Evolutionary conservation across 2,329 filamentous ascomycete species (phyloP), one percentile per base, ranked within the genome.

Genomic region (Fusarium temperatum): DNA sequence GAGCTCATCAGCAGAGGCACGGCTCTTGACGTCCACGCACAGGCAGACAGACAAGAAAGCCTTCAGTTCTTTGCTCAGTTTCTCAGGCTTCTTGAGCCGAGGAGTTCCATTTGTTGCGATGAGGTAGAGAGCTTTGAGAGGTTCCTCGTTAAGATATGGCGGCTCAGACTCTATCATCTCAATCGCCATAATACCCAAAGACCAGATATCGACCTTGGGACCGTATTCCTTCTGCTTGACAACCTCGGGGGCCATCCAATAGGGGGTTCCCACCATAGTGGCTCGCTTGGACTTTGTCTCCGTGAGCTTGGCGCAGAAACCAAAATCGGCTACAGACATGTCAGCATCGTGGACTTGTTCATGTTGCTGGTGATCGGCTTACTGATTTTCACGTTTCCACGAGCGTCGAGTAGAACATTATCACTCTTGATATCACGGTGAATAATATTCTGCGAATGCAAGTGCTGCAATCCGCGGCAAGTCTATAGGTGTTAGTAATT

Each of bases 121-220:
- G 71, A 99, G 89, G 82, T 98, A 99, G 53, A 99, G 89, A 13
- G 96, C 96, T 87, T 98, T 98, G 64, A 99, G 89, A 0, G 96
- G 96, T 83, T 98, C 96, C 84, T 98, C 96, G 84, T 98, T 98
- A 42, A 98, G 90, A 82, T 99, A 99, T 1, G 96, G 96, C 11
- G 96, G 96, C 83, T 99, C 96, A 24, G 94, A 97, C 82, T 99
- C 96, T 80, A 98, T 98, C 96, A 99, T 98, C 84, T 99, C 96
- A 80, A 99, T 98, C 30, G 96, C 96, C 96, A 98, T 99, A 85
- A 99, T 99, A 80, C 96, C 96, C 71, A 99, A 87, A 36, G 95
- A 98, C 96, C 96, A 99, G 81, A 98, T 98, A 81, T 99, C 96
- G 72, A 98, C 96, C 87, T 98, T 98, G 80, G 94, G 93, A 44